Evolutionary conservation across 345 rosid genomes (phyloP).

Genomic region (Dipteronia dyeriana): DNA sequence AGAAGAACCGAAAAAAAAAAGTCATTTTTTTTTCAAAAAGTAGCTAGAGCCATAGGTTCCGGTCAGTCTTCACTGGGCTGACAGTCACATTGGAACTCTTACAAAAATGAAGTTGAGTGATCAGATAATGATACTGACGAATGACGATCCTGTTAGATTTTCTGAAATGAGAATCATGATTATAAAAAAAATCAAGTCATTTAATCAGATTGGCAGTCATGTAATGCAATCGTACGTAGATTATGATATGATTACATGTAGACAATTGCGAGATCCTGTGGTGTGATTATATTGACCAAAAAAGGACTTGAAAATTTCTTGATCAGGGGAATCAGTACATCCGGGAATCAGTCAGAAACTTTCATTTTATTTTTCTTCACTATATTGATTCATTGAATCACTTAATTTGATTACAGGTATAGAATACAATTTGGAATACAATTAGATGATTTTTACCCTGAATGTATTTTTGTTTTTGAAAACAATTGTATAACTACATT

Average conservation of each 20-base stretch:
- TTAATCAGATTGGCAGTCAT: background rate
- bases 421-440: too few species aligned
- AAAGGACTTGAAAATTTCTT: too few species aligned
- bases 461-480: too few species aligned
- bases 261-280: background rate
- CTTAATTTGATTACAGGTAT: too few species aligned
- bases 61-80: background rate
- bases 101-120: background rate
- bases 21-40: background rate
- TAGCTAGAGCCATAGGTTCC: background rate
- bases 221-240: background rate
- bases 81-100: background rate
- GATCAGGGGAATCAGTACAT: too few species aligned
- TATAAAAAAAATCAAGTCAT: background rate
- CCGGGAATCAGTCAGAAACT: too few species aligned
- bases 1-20: too few species aligned
- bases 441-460: too few species aligned
- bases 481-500: too few species aligned
- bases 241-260: background rate
- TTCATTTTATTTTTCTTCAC: too few species aligned
- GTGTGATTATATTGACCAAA: background rate
- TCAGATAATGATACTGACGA: background rate
- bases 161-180: background rate
- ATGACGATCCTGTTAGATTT: background rate
- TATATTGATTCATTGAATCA: too few species aligned